Conservation (phyloP, 352 stramenopile genomes). For the Phytopythium mirpurense region DNA sequence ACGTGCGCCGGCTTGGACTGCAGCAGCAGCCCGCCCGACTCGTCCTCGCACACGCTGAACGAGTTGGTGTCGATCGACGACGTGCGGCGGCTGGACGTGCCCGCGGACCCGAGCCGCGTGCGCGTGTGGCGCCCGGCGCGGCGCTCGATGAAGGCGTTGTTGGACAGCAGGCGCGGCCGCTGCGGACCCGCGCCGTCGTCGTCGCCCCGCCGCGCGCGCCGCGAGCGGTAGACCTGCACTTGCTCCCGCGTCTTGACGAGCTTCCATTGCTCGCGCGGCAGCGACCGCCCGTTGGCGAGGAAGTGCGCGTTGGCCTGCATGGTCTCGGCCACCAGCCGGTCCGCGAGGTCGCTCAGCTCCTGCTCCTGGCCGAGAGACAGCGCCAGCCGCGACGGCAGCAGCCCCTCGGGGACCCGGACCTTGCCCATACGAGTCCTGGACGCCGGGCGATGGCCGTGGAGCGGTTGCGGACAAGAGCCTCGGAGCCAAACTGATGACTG, state of each 20-base stretch:
- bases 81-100: constrained; percentile 6
- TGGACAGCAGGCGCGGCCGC: constrained; percentile 39
- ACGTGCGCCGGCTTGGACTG: constrained; percentile 30
- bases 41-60: constrained; percentile 28
- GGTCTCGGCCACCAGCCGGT: constrained; percentile 51
- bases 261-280: constrained; percentile 45
- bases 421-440: constrained; percentile 12
- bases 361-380: constrained; percentile 33
- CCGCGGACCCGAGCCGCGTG: constrained; percentile 21
- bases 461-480: neutral
- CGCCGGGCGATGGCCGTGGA: too few relatives aligned
- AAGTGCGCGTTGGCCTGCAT: constrained; percentile 48
- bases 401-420: constrained; percentile 16
- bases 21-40: constrained; percentile 21
- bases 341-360: constrained; percentile 35
- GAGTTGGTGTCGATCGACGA: constrained; percentile 22
- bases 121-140: constrained; percentile 15
- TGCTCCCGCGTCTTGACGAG: constrained; percentile 46
- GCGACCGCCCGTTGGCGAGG: constrained; percentile 26
- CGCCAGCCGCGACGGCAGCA: constrained; percentile 19
- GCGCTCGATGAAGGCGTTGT: constrained; percentile 27
- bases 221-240: constrained; percentile 50
- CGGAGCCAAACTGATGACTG: too few relatives aligned
- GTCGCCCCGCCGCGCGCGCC: constrained; percentile 18
- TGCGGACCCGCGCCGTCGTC: constrained; percentile 18